Base-by-base conservation (phyloP, 371 early-diverging fungal genomes). In the Zancudomyces culisetae region DNA sequence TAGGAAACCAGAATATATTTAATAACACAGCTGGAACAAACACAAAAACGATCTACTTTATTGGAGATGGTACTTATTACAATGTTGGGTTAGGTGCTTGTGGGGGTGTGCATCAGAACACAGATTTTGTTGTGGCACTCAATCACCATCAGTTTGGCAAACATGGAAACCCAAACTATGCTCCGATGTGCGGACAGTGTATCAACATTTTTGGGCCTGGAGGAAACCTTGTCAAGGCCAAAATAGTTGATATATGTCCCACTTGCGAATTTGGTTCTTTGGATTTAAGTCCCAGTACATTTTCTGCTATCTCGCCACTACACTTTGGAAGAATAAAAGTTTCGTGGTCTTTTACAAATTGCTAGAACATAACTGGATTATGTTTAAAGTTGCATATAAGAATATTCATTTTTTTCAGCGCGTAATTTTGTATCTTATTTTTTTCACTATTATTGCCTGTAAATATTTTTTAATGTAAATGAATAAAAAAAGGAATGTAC, bases 211-310 rank as follows among this genome's bases (percentile, higher is more conserved):
- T 43, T 0, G 63, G 62, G 19, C 57, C 59, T 0, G 47, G 45
- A 28, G 68, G 69, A 8, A 12, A 24, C 21, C 52, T 55, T 3
- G 72, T 73, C 23, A 63, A 57, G 28, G 72, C 65, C 24, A 68
- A 22, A 0, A 60, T 72, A n/a, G 67, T 71, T 20, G 77, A 76
- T 53, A 70, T 69, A 1, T 80, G 80, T 45, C 73, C 72, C 3
- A 51, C 45, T 0, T 77, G 77, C 55, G 35, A n/a, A 1, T 13
- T 29, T 12, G 70, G 69, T 1, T 59, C 56, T 57, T 29, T 77
- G n/a, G 75, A 77, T 42, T 62, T 77, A n/a, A 62, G 62, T 13
- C 66, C 66, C 8, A 45, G 68, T 23, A 71, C 76, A 2, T 77
- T 75, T 49, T 48, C 61, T 10, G 53, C 69, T 40, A 43, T 75